Percentiles rank a stretch among this genome's conserved stretches.
Evolutionary conservation across 2,329 filamentous ascomycete genomes (phyloP).

Genomic region (Colletotrichum eleusines): DNA sequence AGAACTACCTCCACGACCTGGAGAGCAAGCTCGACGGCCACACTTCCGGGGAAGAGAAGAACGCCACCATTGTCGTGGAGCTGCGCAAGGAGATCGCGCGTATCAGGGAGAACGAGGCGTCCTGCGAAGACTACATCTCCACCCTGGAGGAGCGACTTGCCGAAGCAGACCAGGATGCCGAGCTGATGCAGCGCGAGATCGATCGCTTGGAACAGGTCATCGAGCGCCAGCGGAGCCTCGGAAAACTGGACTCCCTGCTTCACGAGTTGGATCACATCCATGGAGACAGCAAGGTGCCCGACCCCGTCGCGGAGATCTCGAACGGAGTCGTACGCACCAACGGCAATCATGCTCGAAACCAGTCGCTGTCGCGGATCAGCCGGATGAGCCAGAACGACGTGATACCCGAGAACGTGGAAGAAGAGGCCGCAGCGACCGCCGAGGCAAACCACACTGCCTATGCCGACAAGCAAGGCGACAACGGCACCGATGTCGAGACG

Average conservation of each 20-base stretch:
- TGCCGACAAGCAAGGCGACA: constrained; percentile 41
- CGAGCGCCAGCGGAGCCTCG: constrained; percentile 93
- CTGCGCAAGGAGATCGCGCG: constrained; percentile 91
- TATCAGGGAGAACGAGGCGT: constrained; percentile 88
- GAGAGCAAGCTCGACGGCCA: constrained; percentile 92
- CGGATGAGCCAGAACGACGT: constrained; percentile 65
- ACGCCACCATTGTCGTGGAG: constrained; percentile 84
- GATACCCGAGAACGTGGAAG: constrained; percentile 66
- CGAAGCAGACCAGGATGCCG: constrained; percentile 94
- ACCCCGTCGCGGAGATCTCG: constrained; percentile 51
- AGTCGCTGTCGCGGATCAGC: constrained; percentile 54
- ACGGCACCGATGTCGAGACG: neutral
- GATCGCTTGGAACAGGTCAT: constrained; percentile 94
- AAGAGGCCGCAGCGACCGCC: constrained; percentile 46
- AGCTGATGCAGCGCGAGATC: constrained; percentile 97
- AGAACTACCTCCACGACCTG: constrained; percentile 91
- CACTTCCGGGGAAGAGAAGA: constrained; percentile 92
- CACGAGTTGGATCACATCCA: constrained; percentile 88
- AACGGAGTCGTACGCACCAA: constrained; percentile 59
- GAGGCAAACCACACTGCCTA: constrained; percentile 45
- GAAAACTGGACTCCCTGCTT: constrained; percentile 92
- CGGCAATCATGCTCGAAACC: constrained; percentile 65
- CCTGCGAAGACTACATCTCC: constrained; percentile 96
- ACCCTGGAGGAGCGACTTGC: constrained; percentile 95
- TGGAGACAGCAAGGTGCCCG: constrained; percentile 63